Percentiles rank a stretch among this genome's conserved stretches.
These are phyloP conservation scores for Chalara sp. DNA, from an alignment of 2,329 filamentous ascomycete species.

Conservation along the genomic window DNA sequence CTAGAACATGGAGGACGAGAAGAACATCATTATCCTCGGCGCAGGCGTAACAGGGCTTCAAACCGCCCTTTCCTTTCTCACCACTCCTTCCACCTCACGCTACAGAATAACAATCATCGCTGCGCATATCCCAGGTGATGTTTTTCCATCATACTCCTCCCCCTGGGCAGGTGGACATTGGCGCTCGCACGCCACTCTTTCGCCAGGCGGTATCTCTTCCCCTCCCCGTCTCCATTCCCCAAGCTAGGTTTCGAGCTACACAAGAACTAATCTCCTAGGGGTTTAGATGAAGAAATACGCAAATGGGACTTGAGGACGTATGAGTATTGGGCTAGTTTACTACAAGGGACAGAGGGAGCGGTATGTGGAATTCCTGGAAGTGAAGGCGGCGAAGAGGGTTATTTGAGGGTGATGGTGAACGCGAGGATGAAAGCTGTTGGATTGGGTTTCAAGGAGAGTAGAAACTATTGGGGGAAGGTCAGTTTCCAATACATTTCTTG, in stretches of 20 bases:
- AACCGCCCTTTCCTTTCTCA: constrained; percentile 34
- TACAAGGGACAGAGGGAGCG: constrained; percentile 19
- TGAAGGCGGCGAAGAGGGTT: constrained; percentile 6
- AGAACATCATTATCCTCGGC: constrained; percentile 23
- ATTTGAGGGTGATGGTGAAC: not conserved
- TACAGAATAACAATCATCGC: constrained; percentile 36
- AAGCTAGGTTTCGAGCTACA: too few species aligned
- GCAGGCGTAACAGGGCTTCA: constrained; percentile 41
- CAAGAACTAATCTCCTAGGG: not conserved
- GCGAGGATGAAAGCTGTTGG: constrained; percentile 11
- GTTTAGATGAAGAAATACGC: constrained; percentile 25
- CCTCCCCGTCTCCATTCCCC: too few species aligned
- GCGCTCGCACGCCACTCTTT: constrained; percentile 32
- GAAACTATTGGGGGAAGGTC: constrained; percentile 7
- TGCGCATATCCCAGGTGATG: constrained; percentile 32
- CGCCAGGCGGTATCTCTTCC: not conserved
- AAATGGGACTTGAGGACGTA: constrained; percentile 38
- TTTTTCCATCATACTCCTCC: constrained; percentile 12
- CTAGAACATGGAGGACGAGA: not conserved
- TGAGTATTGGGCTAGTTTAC: constrained; percentile 30
- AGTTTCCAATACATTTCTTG: not conserved
- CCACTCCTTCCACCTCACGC: constrained; percentile 30
- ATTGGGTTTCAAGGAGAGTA: constrained; percentile 8
- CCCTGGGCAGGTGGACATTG: constrained; percentile 40
- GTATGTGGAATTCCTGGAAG: constrained; percentile 15